Base-by-base conservation (phyloP, 805 yeast species). In the Candida broadrunensis region DNA sequence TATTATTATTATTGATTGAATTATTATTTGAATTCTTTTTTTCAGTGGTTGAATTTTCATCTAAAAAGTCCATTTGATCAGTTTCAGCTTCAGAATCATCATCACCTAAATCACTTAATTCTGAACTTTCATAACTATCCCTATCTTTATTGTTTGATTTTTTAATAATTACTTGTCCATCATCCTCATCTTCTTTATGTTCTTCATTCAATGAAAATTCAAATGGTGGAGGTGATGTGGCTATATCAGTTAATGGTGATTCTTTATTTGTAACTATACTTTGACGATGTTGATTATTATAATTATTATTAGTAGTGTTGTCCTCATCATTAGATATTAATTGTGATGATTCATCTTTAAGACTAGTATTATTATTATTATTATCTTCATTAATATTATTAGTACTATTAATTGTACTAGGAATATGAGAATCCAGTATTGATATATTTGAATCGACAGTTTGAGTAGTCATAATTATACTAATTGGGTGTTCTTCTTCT, bases 51-150 rank as follows among this genome's bases (percentile, higher is more conserved):
- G 32, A 29, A 57, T 46, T 63, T 41, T 65, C 70, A 17, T 70
- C 73, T 45, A 72, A 56, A 44, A 65, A 69, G 44, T 80, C 91
- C 87, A 88, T 80, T 51, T 79, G 83, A 56, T 89, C 97, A 0
- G 97, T 89, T 58, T 89, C 97, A 14, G 93, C 96, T 61, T 89
- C 97, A 13, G 93, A 83, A 41, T 73, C 81, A 42, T 78, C 70
- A 39, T 78, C 84, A 36, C 77, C 80, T 46, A 79, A 60, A 41
- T 79, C 85, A 31, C 73, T 67, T 34, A 70, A 56, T 43, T 70
- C 75, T 7, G 71, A 65, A 52, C 72, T 67, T 32, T 67, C 73
- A 49, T 61, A 63, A 38, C 48, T 55, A 43, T 54, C 64, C 24
- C 9, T 21, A 21, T 21, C 24, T 32, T 33, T 8, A 25, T 23